phyloP scores from a whole-genome alignment of 2,329 filamentous ascomycete genomes.

The Colletotrichum melonis region DNA sequence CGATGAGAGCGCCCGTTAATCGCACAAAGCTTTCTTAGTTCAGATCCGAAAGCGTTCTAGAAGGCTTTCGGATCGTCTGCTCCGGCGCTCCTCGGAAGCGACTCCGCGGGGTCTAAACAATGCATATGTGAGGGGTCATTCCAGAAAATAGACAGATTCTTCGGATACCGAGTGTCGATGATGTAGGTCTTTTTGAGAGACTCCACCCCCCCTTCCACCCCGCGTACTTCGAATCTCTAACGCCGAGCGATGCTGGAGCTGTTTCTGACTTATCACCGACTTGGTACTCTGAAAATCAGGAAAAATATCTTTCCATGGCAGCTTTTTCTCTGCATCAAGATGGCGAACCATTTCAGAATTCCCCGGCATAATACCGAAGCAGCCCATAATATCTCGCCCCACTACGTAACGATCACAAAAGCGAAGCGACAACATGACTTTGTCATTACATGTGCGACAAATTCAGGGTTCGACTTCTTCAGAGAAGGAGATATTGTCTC shows the following conservation, averaged over 20 bases:
- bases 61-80: conserved; percentile 2
- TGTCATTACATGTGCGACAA: background rate
- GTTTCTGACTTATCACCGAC: background rate
- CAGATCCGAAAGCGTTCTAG: conserved; percentile 17
- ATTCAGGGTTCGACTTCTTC: background rate
- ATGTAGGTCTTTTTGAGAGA: background rate
- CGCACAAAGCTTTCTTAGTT: background rate
- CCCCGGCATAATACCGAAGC: too few species aligned
- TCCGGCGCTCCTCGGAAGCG: background rate
- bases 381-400: background rate
- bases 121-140: background rate
- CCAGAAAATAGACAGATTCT: background rate
- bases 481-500: background rate
- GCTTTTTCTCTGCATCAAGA: background rate
- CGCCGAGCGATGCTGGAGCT: background rate
- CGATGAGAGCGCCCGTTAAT: background rate
- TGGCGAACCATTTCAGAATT: background rate
- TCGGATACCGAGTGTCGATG: background rate
- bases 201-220: background rate
- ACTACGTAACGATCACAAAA: background rate
- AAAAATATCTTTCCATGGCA: background rate
- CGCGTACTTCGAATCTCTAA: background rate
- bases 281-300: background rate
- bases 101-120: background rate
- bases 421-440: too few species aligned